Percentiles rank a stretch among this genome's conserved stretches.
Evolutionary conservation across 2,329 filamentous ascomycete species (phyloP).

Genomic region (Aphanocladium album): DNA sequence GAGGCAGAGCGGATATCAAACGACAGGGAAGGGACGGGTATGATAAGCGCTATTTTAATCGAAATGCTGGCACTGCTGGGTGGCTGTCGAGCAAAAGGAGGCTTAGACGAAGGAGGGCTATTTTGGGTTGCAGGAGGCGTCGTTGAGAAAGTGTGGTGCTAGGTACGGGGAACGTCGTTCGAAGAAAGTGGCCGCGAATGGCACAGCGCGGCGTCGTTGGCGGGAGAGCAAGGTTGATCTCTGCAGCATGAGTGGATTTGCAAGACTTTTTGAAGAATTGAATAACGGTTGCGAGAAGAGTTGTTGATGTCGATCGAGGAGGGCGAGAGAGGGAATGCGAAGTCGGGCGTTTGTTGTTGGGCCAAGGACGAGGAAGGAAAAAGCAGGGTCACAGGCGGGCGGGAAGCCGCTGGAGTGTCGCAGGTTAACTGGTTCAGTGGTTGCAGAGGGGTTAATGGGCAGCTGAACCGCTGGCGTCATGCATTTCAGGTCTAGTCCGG

Average conservation of each 20-base stretch:
- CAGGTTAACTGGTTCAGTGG: background rate
- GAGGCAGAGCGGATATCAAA: background rate
- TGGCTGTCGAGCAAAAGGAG: background rate
- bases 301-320: background rate
- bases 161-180: background rate
- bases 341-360: background rate
- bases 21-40: background rate
- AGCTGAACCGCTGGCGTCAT: background rate
- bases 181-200: background rate
- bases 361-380: background rate
- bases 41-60: background rate
- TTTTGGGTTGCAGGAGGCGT: constrained; percentile 5
- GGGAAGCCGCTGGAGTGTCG: background rate
- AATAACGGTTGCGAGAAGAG: background rate
- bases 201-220: background rate
- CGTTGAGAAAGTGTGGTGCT: background rate
- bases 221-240: background rate
- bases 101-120: background rate
- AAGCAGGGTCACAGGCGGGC: background rate
- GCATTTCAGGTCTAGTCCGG: background rate
- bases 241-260: background rate
- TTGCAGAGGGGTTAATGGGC: background rate
- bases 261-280: background rate
- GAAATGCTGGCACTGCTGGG: background rate
- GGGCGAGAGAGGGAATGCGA: background rate